Percentiles rank a stretch among this genome's conserved stretches.
Conservation (phyloP, 139 green algal species). For the Micractinium conductrix region DNA sequence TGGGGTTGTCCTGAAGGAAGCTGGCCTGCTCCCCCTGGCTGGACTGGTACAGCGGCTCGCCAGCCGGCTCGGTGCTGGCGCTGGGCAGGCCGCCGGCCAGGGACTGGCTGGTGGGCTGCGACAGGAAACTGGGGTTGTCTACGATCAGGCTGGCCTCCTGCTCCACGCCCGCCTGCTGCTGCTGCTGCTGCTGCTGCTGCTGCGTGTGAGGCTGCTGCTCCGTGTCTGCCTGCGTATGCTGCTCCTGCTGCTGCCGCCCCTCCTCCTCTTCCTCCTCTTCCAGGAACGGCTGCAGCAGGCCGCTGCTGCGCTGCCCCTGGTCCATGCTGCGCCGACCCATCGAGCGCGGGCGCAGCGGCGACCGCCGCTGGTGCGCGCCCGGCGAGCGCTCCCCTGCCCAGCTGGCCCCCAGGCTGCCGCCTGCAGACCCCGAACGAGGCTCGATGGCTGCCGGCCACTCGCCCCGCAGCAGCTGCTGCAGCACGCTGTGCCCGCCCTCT, state of each 20-base stretch:
- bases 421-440: not conserved
- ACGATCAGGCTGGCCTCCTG: not conserved
- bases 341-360: not conserved
- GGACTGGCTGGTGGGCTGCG: not conserved
- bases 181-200: not conserved
- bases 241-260: not conserved
- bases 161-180: not conserved
- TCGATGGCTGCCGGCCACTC: constrained; percentile 22
- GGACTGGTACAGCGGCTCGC: not conserved
- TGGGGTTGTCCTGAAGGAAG: not conserved
- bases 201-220: not conserved
- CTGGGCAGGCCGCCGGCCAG: too few species aligned
- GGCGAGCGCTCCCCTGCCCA: not conserved
- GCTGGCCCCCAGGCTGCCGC: not conserved
- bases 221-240: not conserved
- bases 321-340: not conserved
- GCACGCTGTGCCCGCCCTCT: not conserved
- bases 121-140: constrained; percentile 1
- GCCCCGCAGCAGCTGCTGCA: constrained; percentile 1
- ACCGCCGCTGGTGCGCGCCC: not conserved
- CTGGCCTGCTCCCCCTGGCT: not conserved
- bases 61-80: not conserved
- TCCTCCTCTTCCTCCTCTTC: not conserved
- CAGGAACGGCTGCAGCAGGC: not conserved
- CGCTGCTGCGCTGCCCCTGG: not conserved